Evolutionary conservation across 2,329 filamentous ascomycete genomes (phyloP).

Genomic region (Fusarium praegraminearum): DNA sequence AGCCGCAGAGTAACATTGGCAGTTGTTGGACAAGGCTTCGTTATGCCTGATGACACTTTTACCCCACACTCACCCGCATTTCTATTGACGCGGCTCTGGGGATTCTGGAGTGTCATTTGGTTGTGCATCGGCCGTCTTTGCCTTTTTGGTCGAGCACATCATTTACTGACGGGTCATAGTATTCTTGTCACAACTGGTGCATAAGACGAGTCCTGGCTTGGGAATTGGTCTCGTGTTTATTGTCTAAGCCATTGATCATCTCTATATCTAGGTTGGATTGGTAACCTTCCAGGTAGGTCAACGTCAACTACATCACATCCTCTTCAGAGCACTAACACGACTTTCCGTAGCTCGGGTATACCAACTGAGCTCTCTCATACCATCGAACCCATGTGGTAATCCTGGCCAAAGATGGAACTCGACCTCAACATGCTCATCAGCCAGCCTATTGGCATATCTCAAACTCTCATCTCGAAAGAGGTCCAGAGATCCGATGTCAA

Average conservation of each 20-base stretch:
- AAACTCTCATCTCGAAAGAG: slow-evolving; percentile 48
- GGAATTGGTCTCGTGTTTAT: accelerated
- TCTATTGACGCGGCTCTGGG: slow-evolving; percentile 38
- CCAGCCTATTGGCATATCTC: slow-evolving; percentile 12
- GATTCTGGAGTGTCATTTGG: slow-evolving; percentile 7
- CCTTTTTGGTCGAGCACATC: background rate
- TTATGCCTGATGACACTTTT: slow-evolving; percentile 14
- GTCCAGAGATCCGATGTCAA: slow-evolving; percentile 56
- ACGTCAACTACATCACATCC: background rate
- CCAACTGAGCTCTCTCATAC: slow-evolving; percentile 15
- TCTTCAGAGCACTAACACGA: slow-evolving; percentile 8
- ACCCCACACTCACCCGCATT: slow-evolving; percentile 31
- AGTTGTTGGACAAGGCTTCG: slow-evolving; percentile 2
- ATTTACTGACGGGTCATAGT: background rate
- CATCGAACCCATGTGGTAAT: slow-evolving; percentile 54
- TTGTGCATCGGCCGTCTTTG: slow-evolving; percentile 23
- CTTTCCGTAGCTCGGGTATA: slow-evolving; percentile 12
- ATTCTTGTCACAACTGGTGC: background rate
- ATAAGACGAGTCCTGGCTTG: accelerated
- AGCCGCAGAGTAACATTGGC: slow-evolving; percentile 25
- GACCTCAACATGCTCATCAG: slow-evolving; percentile 31
- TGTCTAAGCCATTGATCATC: accelerated
- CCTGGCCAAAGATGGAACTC: slow-evolving; percentile 58
- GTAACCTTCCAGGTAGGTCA: background rate
- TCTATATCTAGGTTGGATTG: background rate